Evolutionary conservation across 805 yeast genomes (phyloP).

Genomic region (Clavispora fructus): DNA sequence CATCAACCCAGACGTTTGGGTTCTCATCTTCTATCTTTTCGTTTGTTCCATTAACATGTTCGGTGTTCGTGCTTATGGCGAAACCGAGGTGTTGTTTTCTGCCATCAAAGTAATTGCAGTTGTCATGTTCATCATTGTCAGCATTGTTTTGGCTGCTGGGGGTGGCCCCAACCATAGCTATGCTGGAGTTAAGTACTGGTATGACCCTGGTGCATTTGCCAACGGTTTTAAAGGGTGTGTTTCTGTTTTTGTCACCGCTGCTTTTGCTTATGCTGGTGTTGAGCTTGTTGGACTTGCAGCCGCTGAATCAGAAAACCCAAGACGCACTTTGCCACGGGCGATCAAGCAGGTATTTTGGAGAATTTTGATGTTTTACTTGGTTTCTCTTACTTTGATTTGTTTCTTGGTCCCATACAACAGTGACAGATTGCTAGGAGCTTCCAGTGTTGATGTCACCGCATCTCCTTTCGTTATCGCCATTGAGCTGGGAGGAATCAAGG

Average conservation of each 20-base stretch:
- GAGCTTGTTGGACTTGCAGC: constrained; percentile 73
- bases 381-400: constrained; percentile 49
- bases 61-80: constrained; percentile 54
- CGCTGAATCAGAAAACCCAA: constrained; percentile 69
- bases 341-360: constrained; percentile 83
- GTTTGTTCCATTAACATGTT: constrained; percentile 46
- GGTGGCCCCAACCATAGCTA: constrained; percentile 51
- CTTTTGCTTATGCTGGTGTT: constrained; percentile 72
- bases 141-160: constrained; percentile 46
- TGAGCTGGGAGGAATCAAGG: constrained; percentile 55
- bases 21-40: constrained; percentile 46
- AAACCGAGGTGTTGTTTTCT: constrained; percentile 49
- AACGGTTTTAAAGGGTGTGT: constrained; percentile 66
- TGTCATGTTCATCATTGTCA: constrained; percentile 42
- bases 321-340: constrained; percentile 63
- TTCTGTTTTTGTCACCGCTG: constrained; percentile 71
- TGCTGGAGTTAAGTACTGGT: constrained; percentile 58
- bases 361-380: constrained; percentile 63
- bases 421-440: constrained; percentile 42
- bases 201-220: constrained; percentile 64
- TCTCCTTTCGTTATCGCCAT: constrained; percentile 79
- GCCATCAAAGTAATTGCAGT: constrained; percentile 45
- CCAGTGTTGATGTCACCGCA: constrained; percentile 53
- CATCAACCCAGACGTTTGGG: constrained; percentile 35
- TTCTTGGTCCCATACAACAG: constrained; percentile 63